phyloP scores from a whole-genome alignment of 176 grass and related monocot genomes.

The Hyparrhenia diplandra region DNA sequence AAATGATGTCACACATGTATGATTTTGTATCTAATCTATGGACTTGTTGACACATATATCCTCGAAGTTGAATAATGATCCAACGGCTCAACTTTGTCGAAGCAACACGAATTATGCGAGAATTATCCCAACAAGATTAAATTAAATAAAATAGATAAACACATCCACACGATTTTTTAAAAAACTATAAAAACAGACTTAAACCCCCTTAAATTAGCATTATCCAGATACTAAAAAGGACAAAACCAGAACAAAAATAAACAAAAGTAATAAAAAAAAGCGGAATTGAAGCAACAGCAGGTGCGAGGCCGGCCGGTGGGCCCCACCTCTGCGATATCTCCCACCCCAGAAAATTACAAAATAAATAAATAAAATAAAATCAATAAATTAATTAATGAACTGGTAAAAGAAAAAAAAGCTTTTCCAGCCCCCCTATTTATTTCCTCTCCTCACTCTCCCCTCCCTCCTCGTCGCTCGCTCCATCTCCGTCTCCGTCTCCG shows the following conservation, averaged over 20 bases:
- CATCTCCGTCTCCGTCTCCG: too few species aligned
- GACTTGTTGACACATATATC: too few species aligned
- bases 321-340: background rate
- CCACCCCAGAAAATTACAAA: background rate
- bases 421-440: slow-evolving; percentile 17
- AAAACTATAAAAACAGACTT: too few species aligned
- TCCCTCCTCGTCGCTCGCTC: background rate
- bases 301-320: background rate
- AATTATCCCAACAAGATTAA: background rate
- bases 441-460: slow-evolving; percentile 2
- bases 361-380: background rate
- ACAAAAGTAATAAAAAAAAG: background rate
- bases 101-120: too few species aligned
- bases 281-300: background rate
- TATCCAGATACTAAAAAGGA: background rate
- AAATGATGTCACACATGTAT: background rate
- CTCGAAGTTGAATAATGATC: too few species aligned
- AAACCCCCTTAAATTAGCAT: background rate
- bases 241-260: background rate
- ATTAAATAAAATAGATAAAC: too few species aligned
- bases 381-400: background rate
- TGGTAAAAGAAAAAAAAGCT: background rate
- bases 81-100: too few species aligned
- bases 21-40: too few species aligned
- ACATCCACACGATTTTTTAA: background rate